A percentile compares a stretch with the other conserved stretches of the same genome.
Conservation (phyloP, 129 eudicot genomes). For the Logfia minima region DNA sequence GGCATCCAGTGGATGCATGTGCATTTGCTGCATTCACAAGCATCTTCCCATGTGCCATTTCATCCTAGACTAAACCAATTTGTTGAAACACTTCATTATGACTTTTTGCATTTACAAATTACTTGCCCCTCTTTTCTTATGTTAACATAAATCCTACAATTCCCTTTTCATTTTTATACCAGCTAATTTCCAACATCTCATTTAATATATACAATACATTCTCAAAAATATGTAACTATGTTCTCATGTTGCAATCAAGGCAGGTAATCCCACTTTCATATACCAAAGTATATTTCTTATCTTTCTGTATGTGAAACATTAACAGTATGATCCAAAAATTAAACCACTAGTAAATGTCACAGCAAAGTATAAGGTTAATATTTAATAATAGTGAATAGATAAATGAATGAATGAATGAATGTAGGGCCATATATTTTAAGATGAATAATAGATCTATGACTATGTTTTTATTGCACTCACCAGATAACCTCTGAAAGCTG, state of each 20-base stretch:
- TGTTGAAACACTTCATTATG: constrained; percentile 16
- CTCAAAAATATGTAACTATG: background rate
- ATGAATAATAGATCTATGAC: constrained; percentile 34
- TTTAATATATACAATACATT: background rate
- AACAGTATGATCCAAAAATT: background rate
- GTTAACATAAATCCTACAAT: background rate
- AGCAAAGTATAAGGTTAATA: background rate
- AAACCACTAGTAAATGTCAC: background rate
- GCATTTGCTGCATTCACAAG: constrained; percentile 29
- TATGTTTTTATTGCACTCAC: constrained; percentile 38
- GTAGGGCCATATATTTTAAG: constrained; percentile 14
- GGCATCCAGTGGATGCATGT: constrained; percentile 33
- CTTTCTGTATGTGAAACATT: background rate
- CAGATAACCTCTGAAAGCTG: constrained; percentile 78
- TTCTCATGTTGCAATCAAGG: background rate
- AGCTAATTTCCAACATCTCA: constrained; percentile 16
- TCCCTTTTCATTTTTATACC: background rate
- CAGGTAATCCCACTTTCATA: no score
- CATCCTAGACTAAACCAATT: constrained; percentile 16
- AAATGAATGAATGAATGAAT: constrained; percentile 22
- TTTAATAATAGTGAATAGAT: background rate
- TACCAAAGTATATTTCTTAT: no score
- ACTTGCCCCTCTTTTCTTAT: background rate
- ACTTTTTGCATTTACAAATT: constrained; percentile 1
- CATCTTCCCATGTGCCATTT: constrained; percentile 42